Conservation (phyloP, 2,329 filamentous ascomycete species). For the Penicillium sp. region DNA sequence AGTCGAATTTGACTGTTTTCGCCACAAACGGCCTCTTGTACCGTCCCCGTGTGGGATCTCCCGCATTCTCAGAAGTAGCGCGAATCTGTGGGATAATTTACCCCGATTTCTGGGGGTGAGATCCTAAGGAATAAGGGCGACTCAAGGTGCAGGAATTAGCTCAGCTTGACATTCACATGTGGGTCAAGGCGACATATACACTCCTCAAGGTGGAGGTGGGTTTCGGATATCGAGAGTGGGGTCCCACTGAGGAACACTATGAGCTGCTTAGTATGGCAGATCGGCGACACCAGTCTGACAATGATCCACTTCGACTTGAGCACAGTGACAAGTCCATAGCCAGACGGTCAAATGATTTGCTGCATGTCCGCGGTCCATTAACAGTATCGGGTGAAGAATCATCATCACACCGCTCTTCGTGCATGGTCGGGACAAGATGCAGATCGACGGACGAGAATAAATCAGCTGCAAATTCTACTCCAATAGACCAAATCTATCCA, state of each 20-base stretch:
- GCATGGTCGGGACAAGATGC: background rate
- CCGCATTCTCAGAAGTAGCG: background rate
- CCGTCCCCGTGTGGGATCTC: background rate
- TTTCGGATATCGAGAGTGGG: background rate
- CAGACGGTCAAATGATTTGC: background rate
- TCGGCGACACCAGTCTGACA: background rate
- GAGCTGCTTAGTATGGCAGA: background rate
- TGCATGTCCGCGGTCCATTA: background rate
- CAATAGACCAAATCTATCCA: background rate
- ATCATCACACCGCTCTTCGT: background rate
- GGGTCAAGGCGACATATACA: no score
- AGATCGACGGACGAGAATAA: conserved; percentile 14
- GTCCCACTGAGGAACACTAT: no score
- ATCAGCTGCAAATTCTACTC: background rate
- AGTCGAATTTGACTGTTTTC: background rate
- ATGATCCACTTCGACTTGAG: background rate
- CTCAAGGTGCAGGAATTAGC: background rate
- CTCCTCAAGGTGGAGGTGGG: background rate
- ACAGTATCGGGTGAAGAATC: background rate
- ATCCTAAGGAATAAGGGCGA: background rate
- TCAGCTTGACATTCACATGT: no score
- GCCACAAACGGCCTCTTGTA: background rate
- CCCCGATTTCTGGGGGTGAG: no score
- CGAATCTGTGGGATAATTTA: background rate
- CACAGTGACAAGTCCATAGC: no score